Percentiles rank a stretch among this genome's conserved stretches.
phyloP scores from a whole-genome alignment of 202 grass and related monocot species.

The Carex arenaria region DNA sequence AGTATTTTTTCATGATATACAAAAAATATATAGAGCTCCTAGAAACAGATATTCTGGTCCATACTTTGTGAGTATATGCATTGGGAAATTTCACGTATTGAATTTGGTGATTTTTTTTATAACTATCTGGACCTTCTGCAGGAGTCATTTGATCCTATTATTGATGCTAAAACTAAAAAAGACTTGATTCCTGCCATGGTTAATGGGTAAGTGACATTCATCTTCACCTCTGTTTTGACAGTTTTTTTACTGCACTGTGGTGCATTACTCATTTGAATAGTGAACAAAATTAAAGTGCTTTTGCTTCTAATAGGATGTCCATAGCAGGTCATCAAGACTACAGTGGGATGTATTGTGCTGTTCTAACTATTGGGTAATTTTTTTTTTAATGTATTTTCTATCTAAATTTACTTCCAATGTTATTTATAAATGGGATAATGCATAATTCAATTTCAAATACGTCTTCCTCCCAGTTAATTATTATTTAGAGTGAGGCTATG shows the following conservation, averaged over 20 bases:
- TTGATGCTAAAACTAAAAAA: constrained; percentile 52
- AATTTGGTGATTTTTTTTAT: neutral
- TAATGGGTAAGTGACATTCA: constrained; percentile 52
- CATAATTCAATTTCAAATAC: neutral
- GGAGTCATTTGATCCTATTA: constrained; percentile 99
- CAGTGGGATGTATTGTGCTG: constrained; percentile 85
- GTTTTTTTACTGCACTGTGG: neutral
- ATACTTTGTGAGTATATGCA: neutral
- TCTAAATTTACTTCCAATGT: neutral
- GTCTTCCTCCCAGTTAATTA: neutral
- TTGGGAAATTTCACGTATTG: neutral
- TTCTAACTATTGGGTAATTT: constrained; percentile 75
- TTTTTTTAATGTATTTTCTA: neutral
- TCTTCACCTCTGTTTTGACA: neutral
- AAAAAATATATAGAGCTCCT: neutral
- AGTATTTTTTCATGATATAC: neutral
- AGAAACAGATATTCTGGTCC: neutral
- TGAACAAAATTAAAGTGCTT: constrained; percentile 13
- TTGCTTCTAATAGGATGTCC: constrained; percentile 47
- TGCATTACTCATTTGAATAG: neutral
- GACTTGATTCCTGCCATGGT: constrained; percentile 99
- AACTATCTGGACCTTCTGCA: constrained; percentile 24
- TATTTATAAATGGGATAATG: neutral
- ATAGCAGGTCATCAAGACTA: constrained; percentile 89
- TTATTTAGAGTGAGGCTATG: no score